Percentiles rank a stretch among this genome's conserved stretches.
These are phyloP conservation scores for Kuraishia molischiana DNA, from an alignment of 805 yeast species.

Conservation along the genomic window DNA sequence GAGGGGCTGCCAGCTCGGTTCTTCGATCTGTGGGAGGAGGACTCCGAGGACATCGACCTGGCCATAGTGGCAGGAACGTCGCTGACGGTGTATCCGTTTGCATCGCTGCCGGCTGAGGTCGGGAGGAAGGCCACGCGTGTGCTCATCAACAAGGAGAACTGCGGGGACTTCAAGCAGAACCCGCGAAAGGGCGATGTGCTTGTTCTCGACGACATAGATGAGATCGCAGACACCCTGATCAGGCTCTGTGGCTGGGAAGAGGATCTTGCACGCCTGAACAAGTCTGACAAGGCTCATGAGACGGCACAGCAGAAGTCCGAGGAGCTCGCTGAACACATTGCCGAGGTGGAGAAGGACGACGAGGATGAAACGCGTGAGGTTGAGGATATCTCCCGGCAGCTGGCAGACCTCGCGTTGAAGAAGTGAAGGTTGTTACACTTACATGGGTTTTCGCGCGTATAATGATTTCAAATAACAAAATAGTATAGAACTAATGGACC, in stretches of 20 bases:
- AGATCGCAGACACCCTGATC: conserved; percentile 44
- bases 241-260: conserved; percentile 53
- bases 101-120: conserved; percentile 66
- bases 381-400: conserved; percentile 4
- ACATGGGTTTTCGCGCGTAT: no score
- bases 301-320: conserved; percentile 14
- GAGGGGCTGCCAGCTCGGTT: conserved; percentile 70
- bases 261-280: conserved; percentile 30
- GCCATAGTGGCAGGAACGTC: conserved; percentile 92
- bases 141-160: conserved; percentile 64
- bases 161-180: conserved; percentile 56
- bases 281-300: no score
- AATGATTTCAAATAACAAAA: no score
- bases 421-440: no score
- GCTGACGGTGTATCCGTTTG: conserved; percentile 84
- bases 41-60: conserved; percentile 43
- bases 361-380: conserved; percentile 7
- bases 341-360: conserved; percentile 13
- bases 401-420: no score
- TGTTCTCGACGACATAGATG: conserved; percentile 55
- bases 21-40: conserved; percentile 59
- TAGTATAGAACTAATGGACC: no score
- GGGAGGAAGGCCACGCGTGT: conserved; percentile 40
- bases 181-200: conserved; percentile 54
- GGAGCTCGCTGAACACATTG: conserved; percentile 15